phyloP scores from a whole-genome alignment of 2,329 filamentous ascomycete species.

The Blumeriella jaapii region DNA sequence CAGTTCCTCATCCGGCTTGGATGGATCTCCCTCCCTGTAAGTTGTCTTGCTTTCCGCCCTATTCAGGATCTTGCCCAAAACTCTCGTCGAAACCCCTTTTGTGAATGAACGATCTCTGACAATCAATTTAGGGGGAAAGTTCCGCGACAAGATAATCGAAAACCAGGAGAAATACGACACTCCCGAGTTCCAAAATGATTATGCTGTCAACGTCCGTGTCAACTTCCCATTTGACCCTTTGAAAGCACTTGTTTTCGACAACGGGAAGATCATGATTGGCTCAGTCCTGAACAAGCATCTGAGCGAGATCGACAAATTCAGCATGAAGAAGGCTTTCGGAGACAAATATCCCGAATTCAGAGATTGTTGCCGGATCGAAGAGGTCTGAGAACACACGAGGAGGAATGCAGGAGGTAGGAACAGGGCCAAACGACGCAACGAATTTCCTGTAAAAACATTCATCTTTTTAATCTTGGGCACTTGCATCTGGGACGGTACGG shows the following conservation, averaged over 20 bases:
- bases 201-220: slow-evolving; percentile 19
- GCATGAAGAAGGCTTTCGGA: slow-evolving; percentile 24
- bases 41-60: no score
- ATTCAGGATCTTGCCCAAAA: no score
- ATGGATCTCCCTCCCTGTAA: slow-evolving; percentile 25
- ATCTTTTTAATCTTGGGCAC: no score
- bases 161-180: slow-evolving; percentile 23
- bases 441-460: no score
- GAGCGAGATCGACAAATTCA: slow-evolving; percentile 19
- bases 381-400: slow-evolving; percentile 11
- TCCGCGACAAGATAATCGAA: slow-evolving; percentile 21
- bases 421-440: no score
- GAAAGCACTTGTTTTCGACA: slow-evolving; percentile 20
- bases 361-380: slow-evolving; percentile 23
- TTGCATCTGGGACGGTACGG: no score
- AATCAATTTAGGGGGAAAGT: no score
- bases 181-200: slow-evolving; percentile 22
- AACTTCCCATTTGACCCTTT: slow-evolving; percentile 22
- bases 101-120: no score
- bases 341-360: slow-evolving; percentile 25
- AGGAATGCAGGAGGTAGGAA: no score
- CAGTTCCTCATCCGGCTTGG: slow-evolving; percentile 24
- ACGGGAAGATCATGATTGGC: slow-evolving; percentile 19
- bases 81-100: no score
- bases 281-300: slow-evolving; percentile 20